Base-by-base conservation (phyloP, 1,139 yeast species). In the Sugiyamaella castrensis region DNA sequence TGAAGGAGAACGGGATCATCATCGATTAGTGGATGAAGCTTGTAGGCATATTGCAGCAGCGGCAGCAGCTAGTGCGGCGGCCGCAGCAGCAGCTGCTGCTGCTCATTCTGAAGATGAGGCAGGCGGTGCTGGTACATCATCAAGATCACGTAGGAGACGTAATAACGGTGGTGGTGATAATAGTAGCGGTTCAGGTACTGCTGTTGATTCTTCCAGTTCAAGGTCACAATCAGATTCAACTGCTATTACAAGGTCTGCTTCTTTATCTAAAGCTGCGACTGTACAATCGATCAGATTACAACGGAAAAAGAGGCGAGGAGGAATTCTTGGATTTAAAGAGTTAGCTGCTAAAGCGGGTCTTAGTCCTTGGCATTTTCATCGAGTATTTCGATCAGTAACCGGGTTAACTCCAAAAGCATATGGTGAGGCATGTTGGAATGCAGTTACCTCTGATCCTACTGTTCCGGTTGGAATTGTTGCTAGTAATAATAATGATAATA, bases 281-380 rank as follows among this genome's bases (percentile, higher is more conserved):
- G 28, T 39, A 10, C 50, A 50, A 52, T 52, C 57, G 37, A 46
- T 53, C 33, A 52, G 62, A 58, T 46, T 55, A 5, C 65, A 64
- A 35, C 77, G 79, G 59, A 81, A 73, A 59, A 75, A 81, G 66
- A 79, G 91, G 71, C 76, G 95, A 64, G 96, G 96, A 24, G 96
- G 95, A 34, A 89, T 87, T 10, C 71, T 87, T 41, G 96, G 96
- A 0, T 87, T 87, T 69, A 86, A 87, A 66, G 96, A 87, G 65
- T 74, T 87, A 63, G 96, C 95, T 7, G 84, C 88, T 13, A 85
- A 87, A 63, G 84, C 91, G 10, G 86, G 84, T 57, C 75, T 87
- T 52, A 80, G 87, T 24, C 95, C 96, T n/a, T 87, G 96, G 96
- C 96, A 87, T 69, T 87, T 87, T 67, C 96, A 87, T 71, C 73